Percentiles rank a stretch among this genome's conserved stretches.
Conservation (phyloP, 2,329 filamentous ascomycete species). For the Bipolaris cookei region DNA sequence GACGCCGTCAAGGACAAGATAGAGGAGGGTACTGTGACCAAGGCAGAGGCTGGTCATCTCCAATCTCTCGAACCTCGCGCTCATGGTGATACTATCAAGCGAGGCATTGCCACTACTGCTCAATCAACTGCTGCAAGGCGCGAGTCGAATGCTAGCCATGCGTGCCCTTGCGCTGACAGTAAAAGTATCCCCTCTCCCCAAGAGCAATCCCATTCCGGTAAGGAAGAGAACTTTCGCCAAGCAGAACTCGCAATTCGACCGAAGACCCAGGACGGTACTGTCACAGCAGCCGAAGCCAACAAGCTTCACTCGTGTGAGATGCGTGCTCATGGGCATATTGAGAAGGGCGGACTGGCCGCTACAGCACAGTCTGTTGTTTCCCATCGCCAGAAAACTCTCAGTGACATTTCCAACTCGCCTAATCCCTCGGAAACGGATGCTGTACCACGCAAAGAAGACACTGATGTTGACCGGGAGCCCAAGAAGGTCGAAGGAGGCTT, state of each 20-base stretch:
- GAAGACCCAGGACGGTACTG: conserved; percentile 43
- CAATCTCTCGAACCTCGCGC: conserved; percentile 42
- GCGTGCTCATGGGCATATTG: conserved; percentile 23
- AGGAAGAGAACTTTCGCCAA: conserved; percentile 32
- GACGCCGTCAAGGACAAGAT: conserved; percentile 42
- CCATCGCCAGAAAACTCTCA: conserved; percentile 21
- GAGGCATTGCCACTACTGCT: conserved; percentile 41
- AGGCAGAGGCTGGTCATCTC: conserved; percentile 41
- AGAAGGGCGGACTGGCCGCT: conserved; percentile 38
- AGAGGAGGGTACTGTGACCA: conserved; percentile 42
- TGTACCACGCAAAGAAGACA: conserved; percentile 11
- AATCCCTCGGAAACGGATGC: conserved; percentile 5
- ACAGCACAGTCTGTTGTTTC: conserved; percentile 29
- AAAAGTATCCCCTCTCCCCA: conserved; percentile 20
- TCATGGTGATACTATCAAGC: conserved; percentile 14
- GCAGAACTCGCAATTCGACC: conserved; percentile 31
- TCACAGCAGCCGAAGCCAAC: conserved; percentile 44
- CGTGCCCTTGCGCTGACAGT: conserved; percentile 18
- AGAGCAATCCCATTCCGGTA: conserved; percentile 40
- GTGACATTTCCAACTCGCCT: conserved; percentile 19
- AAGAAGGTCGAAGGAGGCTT: not conserved
- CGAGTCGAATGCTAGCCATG: not conserved
- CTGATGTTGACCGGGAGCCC: conserved; percentile 2
- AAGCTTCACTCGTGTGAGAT: conserved; percentile 41
- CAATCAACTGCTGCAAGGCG: conserved; percentile 15